Base-by-base conservation (phyloP, 441 rosid genomes). In the Croton setiger region DNA sequence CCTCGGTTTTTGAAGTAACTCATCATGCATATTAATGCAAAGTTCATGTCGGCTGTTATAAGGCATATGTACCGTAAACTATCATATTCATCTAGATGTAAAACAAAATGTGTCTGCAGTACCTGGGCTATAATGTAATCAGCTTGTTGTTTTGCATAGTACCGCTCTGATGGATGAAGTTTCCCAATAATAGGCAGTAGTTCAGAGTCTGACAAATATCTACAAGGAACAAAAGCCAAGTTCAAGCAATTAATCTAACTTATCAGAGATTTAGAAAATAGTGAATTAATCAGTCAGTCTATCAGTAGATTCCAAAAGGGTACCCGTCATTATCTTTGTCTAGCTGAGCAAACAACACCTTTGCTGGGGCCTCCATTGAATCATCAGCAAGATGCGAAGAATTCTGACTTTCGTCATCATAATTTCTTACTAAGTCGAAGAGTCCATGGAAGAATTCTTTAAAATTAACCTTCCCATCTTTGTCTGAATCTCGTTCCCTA, bases 141-240 rank as follows among this genome's bases (percentile, higher is more conserved):
- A 43, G 93, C 93, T 79, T 95, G 98, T 67, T 92, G 95, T 76
- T 92, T 95, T 48, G 99, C 97, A 74, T 95, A 95, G 82, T 87
- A 90, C 52, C 44, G 90, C 78, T 90, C 99, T 0, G 97, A 84
- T 55, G 99, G 99, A 82, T 95, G 98, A 74, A 95, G 85, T 78
- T 95, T 95, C 63, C 81, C 91, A 71, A 92, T 86, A 68, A 92
- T 49, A 43, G 91, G 89, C 37, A 88, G 85, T 71, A 94, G 75
- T 66, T 94, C 98, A 20, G 64, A 76, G 66, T 88, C 92, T 1
- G 89, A 79, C 83, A 94, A 77, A 78, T 66, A 84, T 75, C 99
- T 94, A 78, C 6, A 52, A 67, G 70, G 23, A 44, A 44, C 43
- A 72, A 27, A 49, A 71, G 51, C 59, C 68, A 72, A 47, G 44